Base-by-base conservation (phyloP, 805 yeast genomes). In the Cyberlindnera petersonii region DNA sequence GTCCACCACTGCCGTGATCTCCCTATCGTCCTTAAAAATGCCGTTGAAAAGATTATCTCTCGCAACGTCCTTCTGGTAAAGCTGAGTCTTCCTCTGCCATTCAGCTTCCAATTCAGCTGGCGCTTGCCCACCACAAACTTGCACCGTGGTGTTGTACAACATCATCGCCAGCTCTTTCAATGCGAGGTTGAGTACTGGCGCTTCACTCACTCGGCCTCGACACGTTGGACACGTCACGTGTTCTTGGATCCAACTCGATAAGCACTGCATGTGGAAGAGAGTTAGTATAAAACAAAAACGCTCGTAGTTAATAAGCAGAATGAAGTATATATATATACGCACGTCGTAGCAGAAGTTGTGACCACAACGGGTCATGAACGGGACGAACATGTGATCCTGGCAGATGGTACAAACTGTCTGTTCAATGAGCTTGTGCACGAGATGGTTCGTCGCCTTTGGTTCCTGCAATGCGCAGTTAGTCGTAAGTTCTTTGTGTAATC, bases 141-240 rank as follows among this genome's bases (percentile, higher is more conserved):
- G 11, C 9, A 18, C 22, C 4, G 42, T 30, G 6, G 67, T 53
- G 6, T 73, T 66, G 23, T 75, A 30, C 13, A 77, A 62, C 10
- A 64, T 48, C 18, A 60, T 53, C 29, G 74, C 54, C 24, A 75
- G 55, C 31, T 74, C 75, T 41, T 74, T 74, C 30, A 83, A 45
- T 9, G 66, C 65, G 11, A 72, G 60, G 53, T 82, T 82, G 31
- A 77, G 49, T 6, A 68, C 59, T 1, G 91, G 91, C 9, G 65
- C 60, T 3, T 60, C 60, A 22, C 57, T 65, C 31, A 82, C 62
- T 2, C 65, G 65, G 8, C 58, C 55, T 20, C 91, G 67, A 50
- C 91, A 83, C 7, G 79, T 65, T 0, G 93, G 91, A 58, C 93
- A 83, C n/a, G 75, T 68, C 37, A 71, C 61, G 40, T 72, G 74